phyloP scores from a whole-genome alignment of 78 protist species.

The slime mould (Dictyostelium discoideum) region dicty_2.7 NC_007089.4:3887501-3888000 shows the following conservation, averaged over 20 bases:
- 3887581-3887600: slow-evolving; percentile 74
- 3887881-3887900: slow-evolving; percentile 70
- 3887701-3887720: slow-evolving; percentile 39
- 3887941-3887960: slow-evolving; percentile 61
- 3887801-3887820: slow-evolving; percentile 47
- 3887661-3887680: slow-evolving; percentile 80
- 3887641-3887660: slow-evolving; percentile 10
- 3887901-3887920: slow-evolving; percentile 54
- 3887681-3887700: slow-evolving; percentile 69
- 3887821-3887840: slow-evolving; percentile 33
- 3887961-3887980: slow-evolving; percentile 65
- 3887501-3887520: slow-evolving; percentile 82
- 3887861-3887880: not conserved
- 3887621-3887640: slow-evolving; percentile 31
- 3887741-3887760: slow-evolving; percentile 36
- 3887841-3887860: slow-evolving; percentile 60
- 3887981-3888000: slow-evolving; percentile 55
- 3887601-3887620: slow-evolving; percentile 47
- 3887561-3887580: slow-evolving; percentile 75
- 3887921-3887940: slow-evolving; percentile 64
- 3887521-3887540: slow-evolving; percentile 62
- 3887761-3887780: not conserved
- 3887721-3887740: slow-evolving; percentile 58
- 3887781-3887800: slow-evolving; percentile 49
- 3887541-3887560: slow-evolving; percentile 78